These are phyloP conservation scores for Huntiella decipiens DNA, from an alignment of 2,329 filamentous ascomycete genomes.

Conservation along the genomic window DNA sequence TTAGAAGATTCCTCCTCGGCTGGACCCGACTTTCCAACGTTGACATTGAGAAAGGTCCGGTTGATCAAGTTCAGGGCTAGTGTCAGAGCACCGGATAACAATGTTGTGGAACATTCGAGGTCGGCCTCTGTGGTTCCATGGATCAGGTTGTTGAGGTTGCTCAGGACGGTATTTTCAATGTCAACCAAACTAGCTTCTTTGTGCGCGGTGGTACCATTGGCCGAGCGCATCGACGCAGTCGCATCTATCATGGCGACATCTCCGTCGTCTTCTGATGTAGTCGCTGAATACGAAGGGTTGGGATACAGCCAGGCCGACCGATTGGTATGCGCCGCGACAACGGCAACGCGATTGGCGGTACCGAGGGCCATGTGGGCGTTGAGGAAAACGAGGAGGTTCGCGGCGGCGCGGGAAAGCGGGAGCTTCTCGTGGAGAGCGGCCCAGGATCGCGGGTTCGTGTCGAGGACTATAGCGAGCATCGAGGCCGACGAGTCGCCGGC, in stretches of 20 bases:
- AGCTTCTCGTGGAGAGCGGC: slow-evolving; percentile 54
- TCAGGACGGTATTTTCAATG: slow-evolving; percentile 63
- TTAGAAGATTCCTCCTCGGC: slow-evolving; percentile 32
- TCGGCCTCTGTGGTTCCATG: slow-evolving; percentile 43
- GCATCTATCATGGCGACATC: slow-evolving; percentile 40
- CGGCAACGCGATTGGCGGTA: slow-evolving; percentile 78
- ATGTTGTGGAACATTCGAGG: slow-evolving; percentile 59
- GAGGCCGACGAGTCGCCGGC: slow-evolving; percentile 44
- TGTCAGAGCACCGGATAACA: slow-evolving; percentile 79
- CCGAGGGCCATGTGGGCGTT: slow-evolving; percentile 92
- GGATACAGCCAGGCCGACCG: slow-evolving; percentile 85
- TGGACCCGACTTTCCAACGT: slow-evolving; percentile 20
- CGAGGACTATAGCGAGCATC: slow-evolving; percentile 75
- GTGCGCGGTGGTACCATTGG: slow-evolving; percentile 37
- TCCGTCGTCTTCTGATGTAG: slow-evolving; percentile 20
- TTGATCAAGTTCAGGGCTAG: slow-evolving; percentile 82
- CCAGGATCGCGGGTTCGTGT: slow-evolving; percentile 95
- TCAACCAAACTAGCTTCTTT: slow-evolving; percentile 86
- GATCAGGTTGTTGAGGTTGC: slow-evolving; percentile 57
- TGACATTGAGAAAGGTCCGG: slow-evolving; percentile 51
- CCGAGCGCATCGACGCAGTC: slow-evolving; percentile 15
- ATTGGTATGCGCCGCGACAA: slow-evolving; percentile 77
- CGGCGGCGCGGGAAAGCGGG: slow-evolving; percentile 65
- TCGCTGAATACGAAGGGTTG: slow-evolving; percentile 19
- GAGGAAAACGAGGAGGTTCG: slow-evolving; percentile 83